phyloP scores from a whole-genome alignment of 2,329 filamentous ascomycete species.

The Arthrobotrys musiformis region DNA sequence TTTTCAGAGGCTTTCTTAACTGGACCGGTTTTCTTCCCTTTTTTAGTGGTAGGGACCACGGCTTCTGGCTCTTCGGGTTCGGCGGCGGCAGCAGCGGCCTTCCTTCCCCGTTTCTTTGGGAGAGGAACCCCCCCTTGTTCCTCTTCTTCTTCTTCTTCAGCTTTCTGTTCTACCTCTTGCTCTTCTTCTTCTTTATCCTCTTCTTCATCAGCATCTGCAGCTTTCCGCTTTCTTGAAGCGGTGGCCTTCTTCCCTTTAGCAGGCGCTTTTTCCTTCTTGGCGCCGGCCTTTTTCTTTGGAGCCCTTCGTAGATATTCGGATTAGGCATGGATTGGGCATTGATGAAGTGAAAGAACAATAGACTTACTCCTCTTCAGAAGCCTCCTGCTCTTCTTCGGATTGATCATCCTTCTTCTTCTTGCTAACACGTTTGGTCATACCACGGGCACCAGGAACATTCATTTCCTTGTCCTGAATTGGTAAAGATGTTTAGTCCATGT shows the following conservation, averaged over 20 bases:
- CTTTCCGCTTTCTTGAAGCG: conserved; percentile 16
- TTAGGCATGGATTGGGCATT: not conserved
- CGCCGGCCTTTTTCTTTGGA: conserved; percentile 38
- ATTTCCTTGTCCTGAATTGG: conserved; percentile 14
- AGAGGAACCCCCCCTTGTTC: conserved; percentile 2
- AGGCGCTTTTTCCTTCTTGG: conserved; percentile 33
- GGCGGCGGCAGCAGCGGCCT: conserved; percentile 2
- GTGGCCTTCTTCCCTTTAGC: conserved; percentile 25
- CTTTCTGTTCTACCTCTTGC: not conserved
- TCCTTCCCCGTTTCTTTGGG: conserved; percentile 37
- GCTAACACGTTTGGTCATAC: conserved; percentile 11
- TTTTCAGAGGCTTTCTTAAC: conserved; percentile 9
- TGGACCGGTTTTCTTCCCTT: not conserved
- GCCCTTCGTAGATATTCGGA: conserved; percentile 4
- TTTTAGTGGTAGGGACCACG: conserved; percentile 20
- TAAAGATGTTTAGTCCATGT: not conserved
- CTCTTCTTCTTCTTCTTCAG: not conserved
- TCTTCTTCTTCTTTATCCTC: conserved; percentile 25
- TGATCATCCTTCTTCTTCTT: conserved; percentile 38
- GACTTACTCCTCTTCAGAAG: conserved; percentile 45
- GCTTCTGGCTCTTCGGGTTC: conserved; percentile 22
- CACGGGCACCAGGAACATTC: conserved; percentile 31
- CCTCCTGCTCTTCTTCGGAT: conserved; percentile 16
- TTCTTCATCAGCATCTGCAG: conserved; percentile 2
- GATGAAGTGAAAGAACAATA: not conserved